Percentiles rank a stretch among this genome's conserved stretches.
Conservation (phyloP, 345 rosid species). For the Sonneratia alba region DNA sequence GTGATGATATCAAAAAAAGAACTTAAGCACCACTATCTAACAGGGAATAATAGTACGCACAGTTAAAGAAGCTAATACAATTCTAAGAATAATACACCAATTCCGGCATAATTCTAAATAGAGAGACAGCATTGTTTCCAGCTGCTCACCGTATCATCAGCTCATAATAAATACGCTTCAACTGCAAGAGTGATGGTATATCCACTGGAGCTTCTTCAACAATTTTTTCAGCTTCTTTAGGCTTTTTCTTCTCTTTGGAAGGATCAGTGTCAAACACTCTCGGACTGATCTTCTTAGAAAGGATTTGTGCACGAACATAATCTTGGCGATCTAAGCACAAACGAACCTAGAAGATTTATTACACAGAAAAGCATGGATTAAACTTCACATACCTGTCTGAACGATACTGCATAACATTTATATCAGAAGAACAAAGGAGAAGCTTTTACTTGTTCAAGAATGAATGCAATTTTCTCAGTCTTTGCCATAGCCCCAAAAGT, state of each 20-base stretch:
- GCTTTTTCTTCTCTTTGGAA: conserved; percentile 82
- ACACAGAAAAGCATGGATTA: conserved; percentile 7
- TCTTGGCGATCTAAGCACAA: conserved; percentile 88
- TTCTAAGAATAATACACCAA: neutral
- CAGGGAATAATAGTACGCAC: neutral
- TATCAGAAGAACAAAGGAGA: conserved; percentile 4
- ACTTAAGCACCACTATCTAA: neutral
- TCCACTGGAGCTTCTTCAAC: conserved; percentile 96
- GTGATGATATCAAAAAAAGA: neutral
- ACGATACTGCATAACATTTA: neutral
- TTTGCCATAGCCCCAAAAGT: conserved; percentile 97
- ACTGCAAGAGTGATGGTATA: conserved; percentile 75
- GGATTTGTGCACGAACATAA: conserved; percentile 91
- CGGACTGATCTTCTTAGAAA: conserved; percentile 87
- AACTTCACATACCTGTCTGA: neutral
- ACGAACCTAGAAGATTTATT: conserved; percentile 47
- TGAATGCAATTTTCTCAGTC: conserved; percentile 91
- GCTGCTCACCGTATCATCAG: conserved; percentile 65
- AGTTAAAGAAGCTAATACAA: neutral
- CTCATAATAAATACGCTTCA: conserved; percentile 79
- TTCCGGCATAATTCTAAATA: neutral
- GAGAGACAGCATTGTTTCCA: neutral
- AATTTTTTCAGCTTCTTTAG: conserved; percentile 78
- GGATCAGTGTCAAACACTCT: conserved; percentile 74
- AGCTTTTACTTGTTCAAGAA: conserved; percentile 71